A percentile compares a stretch with the other conserved stretches of the same genome.
Conservation (phyloP, 768 basidiomycete genomes). For the Serendipita sp. region DNA sequence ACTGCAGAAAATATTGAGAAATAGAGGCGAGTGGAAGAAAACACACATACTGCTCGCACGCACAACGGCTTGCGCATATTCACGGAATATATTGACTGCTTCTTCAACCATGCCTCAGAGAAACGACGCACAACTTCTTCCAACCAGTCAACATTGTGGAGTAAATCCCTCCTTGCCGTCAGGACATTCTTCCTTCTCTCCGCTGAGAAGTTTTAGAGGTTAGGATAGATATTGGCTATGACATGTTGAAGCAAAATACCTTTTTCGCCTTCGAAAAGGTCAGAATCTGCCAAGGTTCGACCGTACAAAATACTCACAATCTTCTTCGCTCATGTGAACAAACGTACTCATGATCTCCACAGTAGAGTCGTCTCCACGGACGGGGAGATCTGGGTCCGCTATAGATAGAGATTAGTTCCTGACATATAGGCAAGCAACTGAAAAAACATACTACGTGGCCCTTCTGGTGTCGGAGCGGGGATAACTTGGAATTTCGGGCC, state of each 20-base stretch:
- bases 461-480: conserved; percentile 28
- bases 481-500: conserved; percentile 72
- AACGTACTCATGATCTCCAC: conserved; percentile 56
- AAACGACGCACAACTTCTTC: conserved; percentile 59
- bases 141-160: conserved; percentile 60
- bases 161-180: conserved; percentile 35
- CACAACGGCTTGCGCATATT: conserved; percentile 44
- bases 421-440: not conserved
- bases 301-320: conserved; percentile 34
- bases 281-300: conserved; percentile 13
- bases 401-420: conserved; percentile 8
- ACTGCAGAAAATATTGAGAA: not conserved
- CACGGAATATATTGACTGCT: conserved; percentile 41
- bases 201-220: conserved; percentile 26
- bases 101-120: conserved; percentile 48
- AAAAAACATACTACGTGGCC: conserved; percentile 12
- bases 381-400: conserved; percentile 23
- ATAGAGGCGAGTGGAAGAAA: not conserved
- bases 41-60: conserved; percentile 41
- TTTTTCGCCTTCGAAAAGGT: conserved; percentile 10
- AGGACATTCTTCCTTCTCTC: conserved; percentile 48
- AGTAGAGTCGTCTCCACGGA: conserved; percentile 56
- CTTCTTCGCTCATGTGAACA: conserved; percentile 44
- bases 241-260: conserved; percentile 12
- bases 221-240: conserved; percentile 43